These are phyloP conservation scores for Spencermartinsiella europaea DNA, from an alignment of 805 yeast genomes.

Conservation along the genomic window DNA sequence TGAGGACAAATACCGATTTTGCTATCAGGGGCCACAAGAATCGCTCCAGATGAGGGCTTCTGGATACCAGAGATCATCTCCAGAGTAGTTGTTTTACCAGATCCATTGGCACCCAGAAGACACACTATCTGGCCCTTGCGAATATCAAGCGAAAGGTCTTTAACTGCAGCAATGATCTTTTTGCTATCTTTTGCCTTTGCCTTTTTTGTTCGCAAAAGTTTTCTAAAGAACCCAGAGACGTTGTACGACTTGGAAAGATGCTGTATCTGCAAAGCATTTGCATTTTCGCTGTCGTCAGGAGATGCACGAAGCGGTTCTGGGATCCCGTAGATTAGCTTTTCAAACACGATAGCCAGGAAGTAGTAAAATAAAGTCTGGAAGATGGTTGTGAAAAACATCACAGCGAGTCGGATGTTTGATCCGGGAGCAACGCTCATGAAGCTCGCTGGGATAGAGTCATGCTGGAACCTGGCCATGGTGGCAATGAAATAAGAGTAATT, in stretches of 20 bases:
- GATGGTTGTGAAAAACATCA: slow-evolving; percentile 31
- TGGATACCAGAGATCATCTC: slow-evolving; percentile 35
- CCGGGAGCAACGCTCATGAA: slow-evolving; percentile 28
- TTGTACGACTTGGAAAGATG: slow-evolving; percentile 26
- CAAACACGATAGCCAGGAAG: slow-evolving; percentile 24
- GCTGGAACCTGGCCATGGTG: slow-evolving; percentile 29
- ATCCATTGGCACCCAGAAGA: slow-evolving; percentile 34
- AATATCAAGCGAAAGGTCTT: slow-evolving; percentile 26
- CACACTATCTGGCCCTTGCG: slow-evolving; percentile 31
- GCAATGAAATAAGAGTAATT: slow-evolving; percentile 32
- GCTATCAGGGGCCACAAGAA: slow-evolving; percentile 21
- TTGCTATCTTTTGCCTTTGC: slow-evolving; percentile 2
- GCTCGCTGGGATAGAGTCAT: slow-evolving; percentile 19
- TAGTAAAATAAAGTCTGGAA: slow-evolving; percentile 29
- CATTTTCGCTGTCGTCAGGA: slow-evolving; percentile 1
- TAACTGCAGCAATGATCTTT: slow-evolving; percentile 27
- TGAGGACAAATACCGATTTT: slow-evolving; percentile 35
- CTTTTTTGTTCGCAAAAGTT: slow-evolving; percentile 1
- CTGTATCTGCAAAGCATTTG: slow-evolving; percentile 23
- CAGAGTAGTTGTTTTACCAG: slow-evolving; percentile 36
- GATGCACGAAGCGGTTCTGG: slow-evolving; percentile 15
- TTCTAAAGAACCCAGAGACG: slow-evolving; percentile 7
- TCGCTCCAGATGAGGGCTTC: slow-evolving; percentile 24
- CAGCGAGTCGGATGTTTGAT: slow-evolving; percentile 20
- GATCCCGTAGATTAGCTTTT: slow-evolving; percentile 25